Conservation (phyloP, 2,329 filamentous ascomycete species). For the Drechslerella coelobrocha region DNA sequence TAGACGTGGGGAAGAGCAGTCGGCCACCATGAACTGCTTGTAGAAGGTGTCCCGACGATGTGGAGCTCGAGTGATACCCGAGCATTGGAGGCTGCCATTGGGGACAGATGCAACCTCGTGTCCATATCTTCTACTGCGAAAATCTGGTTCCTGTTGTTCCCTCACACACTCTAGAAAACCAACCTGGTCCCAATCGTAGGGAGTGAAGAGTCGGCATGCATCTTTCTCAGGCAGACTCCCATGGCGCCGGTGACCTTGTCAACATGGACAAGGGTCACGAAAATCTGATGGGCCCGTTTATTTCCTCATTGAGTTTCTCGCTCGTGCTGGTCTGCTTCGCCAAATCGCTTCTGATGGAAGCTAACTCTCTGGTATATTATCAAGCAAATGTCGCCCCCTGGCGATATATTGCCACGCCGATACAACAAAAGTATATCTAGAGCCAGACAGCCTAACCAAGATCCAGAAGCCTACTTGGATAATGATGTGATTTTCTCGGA, state of each 20-base stretch:
- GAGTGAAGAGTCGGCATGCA: constrained; percentile 11
- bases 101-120: constrained; percentile 38
- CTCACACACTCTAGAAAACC: not conserved
- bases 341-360: not conserved
- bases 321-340: not conserved
- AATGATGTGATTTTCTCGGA: too few species aligned
- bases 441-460: too few species aligned
- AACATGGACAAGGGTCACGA: constrained; percentile 31
- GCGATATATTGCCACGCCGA: too few species aligned
- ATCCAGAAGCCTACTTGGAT: too few species aligned
- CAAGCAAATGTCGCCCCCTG: too few species aligned
- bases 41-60: constrained; percentile 29
- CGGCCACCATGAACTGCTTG: constrained; percentile 4
- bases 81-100: not conserved
- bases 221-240: constrained; percentile 41
- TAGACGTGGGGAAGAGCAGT: constrained; percentile 10
- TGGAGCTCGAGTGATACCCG: constrained; percentile 29
- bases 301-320: not conserved
- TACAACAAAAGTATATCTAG: too few species aligned
- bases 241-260: constrained; percentile 45
- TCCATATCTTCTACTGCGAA: not conserved
- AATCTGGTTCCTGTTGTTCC: not conserved
- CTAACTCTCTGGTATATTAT: too few species aligned
- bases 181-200: too few species aligned
- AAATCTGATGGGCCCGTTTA: constrained; percentile 24